Evolutionary conservation across 331 rosid species (phyloP).

Genomic region (Dryas integrifolia): DNA sequence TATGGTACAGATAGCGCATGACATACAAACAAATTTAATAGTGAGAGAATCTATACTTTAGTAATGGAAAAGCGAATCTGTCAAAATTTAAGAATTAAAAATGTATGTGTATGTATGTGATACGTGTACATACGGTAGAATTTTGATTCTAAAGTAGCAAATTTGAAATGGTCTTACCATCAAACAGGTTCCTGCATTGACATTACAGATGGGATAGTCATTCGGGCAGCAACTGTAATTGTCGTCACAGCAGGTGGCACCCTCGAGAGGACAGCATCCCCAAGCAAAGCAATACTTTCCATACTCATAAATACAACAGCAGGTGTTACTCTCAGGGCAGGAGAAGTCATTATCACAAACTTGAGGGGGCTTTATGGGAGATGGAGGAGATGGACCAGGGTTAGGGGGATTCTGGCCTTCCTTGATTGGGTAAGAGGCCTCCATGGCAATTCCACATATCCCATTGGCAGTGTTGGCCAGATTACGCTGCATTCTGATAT

Average conservation of each 20-base stretch:
- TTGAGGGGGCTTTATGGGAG: slow-evolving; percentile 74
- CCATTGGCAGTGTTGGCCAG: slow-evolving; percentile 41
- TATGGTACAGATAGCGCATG: too few relatives aligned
- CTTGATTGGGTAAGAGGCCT: slow-evolving; percentile 87
- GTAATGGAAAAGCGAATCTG: too few relatives aligned
- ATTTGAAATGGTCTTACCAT: slow-evolving; percentile 38
- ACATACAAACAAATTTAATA: too few relatives aligned
- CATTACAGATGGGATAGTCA: slow-evolving; percentile 70
- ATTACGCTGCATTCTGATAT: slow-evolving; percentile 72
- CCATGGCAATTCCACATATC: slow-evolving; percentile 85
- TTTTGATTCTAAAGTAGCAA: not conserved
- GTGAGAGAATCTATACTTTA: too few relatives aligned
- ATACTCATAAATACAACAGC: slow-evolving; percentile 68
- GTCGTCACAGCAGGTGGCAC: slow-evolving; percentile 96
- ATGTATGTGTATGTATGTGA: too few relatives aligned
- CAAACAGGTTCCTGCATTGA: slow-evolving; percentile 50
- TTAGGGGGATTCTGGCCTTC: slow-evolving; percentile 77
- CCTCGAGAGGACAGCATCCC: slow-evolving; percentile 96
- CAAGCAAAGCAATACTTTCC: slow-evolving; percentile 57
- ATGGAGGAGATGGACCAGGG: slow-evolving; percentile 92
- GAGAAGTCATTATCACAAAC: slow-evolving; percentile 68
- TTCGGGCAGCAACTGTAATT: slow-evolving; percentile 85
- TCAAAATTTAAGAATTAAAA: too few relatives aligned
- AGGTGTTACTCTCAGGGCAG: slow-evolving; percentile 56
- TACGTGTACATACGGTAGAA: too few relatives aligned